A percentile compares a stretch with the other conserved stretches of the same genome.
Conservation (phyloP, 1,139 yeast genomes). For the Chernovozyma sophiae-reginae region DNA sequence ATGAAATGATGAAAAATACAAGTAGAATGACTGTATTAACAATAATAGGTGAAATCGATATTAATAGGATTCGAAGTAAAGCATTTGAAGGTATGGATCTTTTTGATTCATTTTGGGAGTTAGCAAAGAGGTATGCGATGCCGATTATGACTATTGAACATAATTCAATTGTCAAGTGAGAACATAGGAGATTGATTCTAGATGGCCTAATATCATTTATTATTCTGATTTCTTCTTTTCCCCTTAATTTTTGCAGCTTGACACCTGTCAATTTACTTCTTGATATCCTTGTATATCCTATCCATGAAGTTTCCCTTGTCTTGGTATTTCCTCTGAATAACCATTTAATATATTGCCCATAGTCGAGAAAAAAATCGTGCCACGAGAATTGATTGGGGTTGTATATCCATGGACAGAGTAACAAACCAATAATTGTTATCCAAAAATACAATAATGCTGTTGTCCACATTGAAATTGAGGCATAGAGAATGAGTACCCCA, state of each 20-base stretch:
- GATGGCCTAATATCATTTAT: slow-evolving; percentile 40
- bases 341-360: slow-evolving; percentile 40
- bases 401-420: slow-evolving; percentile 47
- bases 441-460: slow-evolving; percentile 44
- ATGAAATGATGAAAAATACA: slow-evolving; percentile 36
- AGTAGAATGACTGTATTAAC: slow-evolving; percentile 39
- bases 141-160: slow-evolving; percentile 24
- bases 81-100: slow-evolving; percentile 26
- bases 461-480: slow-evolving; percentile 47
- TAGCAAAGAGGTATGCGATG: slow-evolving; percentile 42
- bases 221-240: slow-evolving; percentile 19
- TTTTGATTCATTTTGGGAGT: slow-evolving; percentile 38
- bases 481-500: slow-evolving; percentile 37
- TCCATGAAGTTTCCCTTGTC: slow-evolving; percentile 34
- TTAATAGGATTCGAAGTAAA: slow-evolving; percentile 35
- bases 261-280: slow-evolving; percentile 45
- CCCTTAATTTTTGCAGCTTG: slow-evolving; percentile 24
- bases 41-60: slow-evolving; percentile 46
- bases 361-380: slow-evolving; percentile 49
- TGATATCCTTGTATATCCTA: slow-evolving; percentile 28
- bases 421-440: slow-evolving; percentile 42
- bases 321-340: slow-evolving; percentile 40
- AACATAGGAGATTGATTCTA: slow-evolving; percentile 26
- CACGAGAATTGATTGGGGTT: slow-evolving; percentile 51
- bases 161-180: slow-evolving; percentile 29